A percentile compares a stretch with the other conserved stretches of the same genome.
Conservation (phyloP, 2,329 filamentous ascomycete genomes). For the Diaporthe nobilis region DNA sequence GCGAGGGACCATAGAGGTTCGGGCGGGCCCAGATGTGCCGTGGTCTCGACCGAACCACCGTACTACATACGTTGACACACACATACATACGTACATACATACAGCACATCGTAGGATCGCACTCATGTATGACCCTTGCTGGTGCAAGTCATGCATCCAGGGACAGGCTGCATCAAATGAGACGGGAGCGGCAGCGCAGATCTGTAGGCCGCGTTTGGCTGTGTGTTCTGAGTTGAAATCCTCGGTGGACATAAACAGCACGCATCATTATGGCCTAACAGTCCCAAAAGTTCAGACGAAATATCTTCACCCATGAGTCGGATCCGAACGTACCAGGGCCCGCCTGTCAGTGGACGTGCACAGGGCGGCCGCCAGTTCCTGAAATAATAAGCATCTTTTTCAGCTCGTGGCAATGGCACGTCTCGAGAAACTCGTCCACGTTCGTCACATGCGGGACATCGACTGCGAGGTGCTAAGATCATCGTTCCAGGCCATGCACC, state of each 20-base stretch:
- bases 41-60: slow-evolving; percentile 7
- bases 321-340: slow-evolving; percentile 1
- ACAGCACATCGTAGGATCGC: slow-evolving; percentile 7
- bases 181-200: slow-evolving; percentile 17
- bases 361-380: slow-evolving; percentile 10
- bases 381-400: slow-evolving; percentile 10
- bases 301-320: neutral
- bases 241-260: slow-evolving; percentile 17
- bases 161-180: slow-evolving; percentile 10
- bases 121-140: slow-evolving; percentile 24
- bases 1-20: neutral
- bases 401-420: slow-evolving; percentile 26
- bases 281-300: slow-evolving; percentile 9
- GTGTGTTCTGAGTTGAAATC: neutral
- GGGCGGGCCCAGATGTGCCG: neutral
- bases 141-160: slow-evolving; percentile 19
- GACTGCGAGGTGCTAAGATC: neutral
- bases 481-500: slow-evolving; percentile 15
- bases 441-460: neutral
- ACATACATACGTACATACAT: neutral
- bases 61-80: neutral
- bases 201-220: neutral
- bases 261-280: neutral
- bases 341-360: neutral
- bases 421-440: neutral